A percentile compares a stretch with the other conserved stretches of the same genome.
These are phyloP conservation scores for Xylaria arbuscula DNA, from an alignment of 2,329 filamentous ascomycete genomes.

Conservation along the genomic window DNA sequence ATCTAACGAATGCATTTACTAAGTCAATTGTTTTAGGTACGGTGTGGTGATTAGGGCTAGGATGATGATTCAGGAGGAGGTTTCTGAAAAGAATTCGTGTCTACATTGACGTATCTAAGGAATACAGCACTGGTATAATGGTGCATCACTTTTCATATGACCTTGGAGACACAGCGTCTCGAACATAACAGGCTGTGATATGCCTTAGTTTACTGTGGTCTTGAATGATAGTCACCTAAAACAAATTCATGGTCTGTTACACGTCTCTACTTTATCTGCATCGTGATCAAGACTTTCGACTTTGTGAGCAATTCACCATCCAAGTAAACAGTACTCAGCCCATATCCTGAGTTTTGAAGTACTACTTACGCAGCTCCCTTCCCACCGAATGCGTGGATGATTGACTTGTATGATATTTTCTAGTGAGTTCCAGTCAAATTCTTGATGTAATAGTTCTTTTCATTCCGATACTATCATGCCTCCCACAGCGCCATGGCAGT, in stretches of 20 bases:
- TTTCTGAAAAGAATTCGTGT: neutral
- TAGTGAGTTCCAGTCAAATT: neutral
- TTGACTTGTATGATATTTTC: neutral
- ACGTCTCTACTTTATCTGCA: neutral
- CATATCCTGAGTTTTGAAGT: neutral
- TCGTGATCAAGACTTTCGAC: neutral
- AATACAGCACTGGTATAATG: neutral
- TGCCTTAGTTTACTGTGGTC: constrained; percentile 2
- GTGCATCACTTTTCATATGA: neutral
- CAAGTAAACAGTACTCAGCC: neutral
- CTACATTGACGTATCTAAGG: neutral
- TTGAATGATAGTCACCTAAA: neutral
- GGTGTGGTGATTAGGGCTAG: neutral
- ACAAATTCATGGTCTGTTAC: neutral
- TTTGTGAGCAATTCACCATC: neutral
- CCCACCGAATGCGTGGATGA: neutral
- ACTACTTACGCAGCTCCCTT: too few relatives aligned
- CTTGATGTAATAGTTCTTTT: too few relatives aligned
- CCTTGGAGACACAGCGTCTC: constrained; percentile 4
- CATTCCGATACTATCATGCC: too few relatives aligned
- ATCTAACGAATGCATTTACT: neutral
- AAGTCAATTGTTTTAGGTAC: neutral
- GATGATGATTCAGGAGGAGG: neutral
- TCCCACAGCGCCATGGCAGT: too few relatives aligned
- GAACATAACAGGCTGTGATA: neutral